These are phyloP conservation scores for Schwanniomyces occidentalis DNA, from an alignment of 805 yeast genomes.

Conservation along the genomic window DNA sequence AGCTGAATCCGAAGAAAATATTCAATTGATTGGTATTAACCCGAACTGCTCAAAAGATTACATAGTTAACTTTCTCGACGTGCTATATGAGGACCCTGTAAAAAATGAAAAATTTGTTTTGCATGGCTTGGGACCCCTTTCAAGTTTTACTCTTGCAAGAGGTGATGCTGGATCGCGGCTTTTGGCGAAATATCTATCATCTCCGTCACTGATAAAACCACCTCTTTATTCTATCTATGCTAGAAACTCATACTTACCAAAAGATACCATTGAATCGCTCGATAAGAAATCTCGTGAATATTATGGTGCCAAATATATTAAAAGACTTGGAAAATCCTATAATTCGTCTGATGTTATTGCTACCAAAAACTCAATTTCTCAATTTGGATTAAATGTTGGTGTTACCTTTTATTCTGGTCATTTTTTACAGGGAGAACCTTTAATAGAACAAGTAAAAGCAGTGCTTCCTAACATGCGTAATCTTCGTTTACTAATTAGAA, in stretches of 20 bases:
- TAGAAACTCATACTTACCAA: not conserved
- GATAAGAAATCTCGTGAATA: conserved; percentile 5
- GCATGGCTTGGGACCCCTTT: not conserved
- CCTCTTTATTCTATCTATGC: not conserved
- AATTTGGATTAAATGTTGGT: conserved; percentile 3
- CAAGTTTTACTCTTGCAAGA: not conserved
- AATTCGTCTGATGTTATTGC: not conserved
- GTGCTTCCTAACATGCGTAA: not conserved
- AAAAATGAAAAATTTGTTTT: conserved; percentile 1
- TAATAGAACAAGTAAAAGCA: not conserved
- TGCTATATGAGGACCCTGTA: not conserved
- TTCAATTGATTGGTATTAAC: not conserved
- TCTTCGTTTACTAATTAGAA: not conserved
- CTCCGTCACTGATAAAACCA: not conserved
- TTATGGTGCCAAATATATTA: conserved; percentile 4
- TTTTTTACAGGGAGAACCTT: not conserved
- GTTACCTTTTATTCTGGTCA: not conserved
- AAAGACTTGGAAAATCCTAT: not conserved
- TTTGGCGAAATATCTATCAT: not conserved
- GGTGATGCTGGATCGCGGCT: not conserved
- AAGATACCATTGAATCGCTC: conserved; percentile 2
- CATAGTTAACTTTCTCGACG: not conserved
- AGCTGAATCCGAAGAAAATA: not conserved
- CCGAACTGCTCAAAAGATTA: conserved; percentile 1
- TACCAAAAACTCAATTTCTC: conserved; percentile 2